Evolutionary conservation across 495 filamentous ascomycete genomes (phyloP), one percentile per base, ranked within the genome.

Genomic region (Talaromyces adpressus): DNA sequence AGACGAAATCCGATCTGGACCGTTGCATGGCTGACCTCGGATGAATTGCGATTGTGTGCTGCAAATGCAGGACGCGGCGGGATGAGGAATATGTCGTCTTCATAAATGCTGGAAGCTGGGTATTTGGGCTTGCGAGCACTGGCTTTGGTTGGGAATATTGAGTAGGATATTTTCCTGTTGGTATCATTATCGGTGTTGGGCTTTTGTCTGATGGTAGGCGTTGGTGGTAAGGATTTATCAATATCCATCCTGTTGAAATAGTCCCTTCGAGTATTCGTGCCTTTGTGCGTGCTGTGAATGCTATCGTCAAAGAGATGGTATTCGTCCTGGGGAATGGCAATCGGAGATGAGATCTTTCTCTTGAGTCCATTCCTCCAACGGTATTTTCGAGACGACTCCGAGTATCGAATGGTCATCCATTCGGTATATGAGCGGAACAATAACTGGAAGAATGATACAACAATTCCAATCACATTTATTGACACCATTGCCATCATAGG

Each of bases 1-100:
- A 77, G 64, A 45, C 75, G 68, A 27, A 76, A 57, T 9, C 75
- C 75, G 52, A 77, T 77, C 59, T 76, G 75, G 5, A 77, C 74
- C 4, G 75, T 77, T 1, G 74, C 72, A 29, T 65, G 68, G 30
- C 65, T 75, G 27, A 66, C 65, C 14, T 71, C 66, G 23, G 73
- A 77, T 3, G 69, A 70, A 58, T 77, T 69, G 18, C 74, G 67
- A 9, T 63, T 63, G 51, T 76, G 74, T 8, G 65, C 25, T 9
- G 57, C 30, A 16, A 63, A 63, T 14, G 49, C n/a, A 18, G 61
- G 63, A 36, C 52, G 49, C 20, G 71, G 68, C 29, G 64, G 57
- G 12, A 63, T 11, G 20, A 66, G 41, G 8, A 29, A 18, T 2
- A 66, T 53, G 11, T 59, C n/a, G 39, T 61, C 64, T 29, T 68